Evolutionary conservation across 768 basidiomycete genomes (phyloP).

Genomic region (Coprinopsis sp.): DNA sequence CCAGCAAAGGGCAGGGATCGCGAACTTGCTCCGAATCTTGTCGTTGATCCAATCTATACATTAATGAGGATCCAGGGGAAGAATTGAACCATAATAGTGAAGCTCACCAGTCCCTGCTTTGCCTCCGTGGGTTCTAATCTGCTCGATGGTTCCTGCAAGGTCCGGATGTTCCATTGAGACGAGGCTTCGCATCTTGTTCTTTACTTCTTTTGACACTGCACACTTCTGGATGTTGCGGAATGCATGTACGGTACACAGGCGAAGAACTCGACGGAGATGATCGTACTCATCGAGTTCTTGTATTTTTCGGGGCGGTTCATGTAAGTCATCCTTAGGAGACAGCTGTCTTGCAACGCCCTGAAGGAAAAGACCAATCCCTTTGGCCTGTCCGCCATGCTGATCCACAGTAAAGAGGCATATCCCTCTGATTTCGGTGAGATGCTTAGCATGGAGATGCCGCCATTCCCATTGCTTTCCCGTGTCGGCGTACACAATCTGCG

Average conservation of each 20-base stretch:
- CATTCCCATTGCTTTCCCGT: conserved; percentile 9
- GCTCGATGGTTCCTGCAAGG: conserved; percentile 16
- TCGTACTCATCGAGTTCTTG: conserved; percentile 16
- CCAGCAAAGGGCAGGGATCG: conserved; percentile 25
- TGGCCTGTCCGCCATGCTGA: conserved; percentile 17
- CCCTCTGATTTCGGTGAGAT: background rate
- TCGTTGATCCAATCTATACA: conserved; percentile 26
- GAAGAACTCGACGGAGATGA: conserved; percentile 17
- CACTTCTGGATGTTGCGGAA: conserved; percentile 19
- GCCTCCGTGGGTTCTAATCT: conserved; percentile 16
- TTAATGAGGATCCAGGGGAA: too few relatives aligned
- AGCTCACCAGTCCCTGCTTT: conserved; percentile 19
- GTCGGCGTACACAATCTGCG: conserved; percentile 10
- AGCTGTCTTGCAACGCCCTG: conserved; percentile 12
- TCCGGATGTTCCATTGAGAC: conserved; percentile 18
- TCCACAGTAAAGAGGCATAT: conserved; percentile 10
- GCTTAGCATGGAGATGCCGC: conserved; percentile 11
- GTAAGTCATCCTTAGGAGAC: conserved; percentile 17
- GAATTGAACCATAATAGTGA: too few relatives aligned
- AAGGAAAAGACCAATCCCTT: conserved; percentile 20
- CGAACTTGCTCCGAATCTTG: conserved; percentile 22
- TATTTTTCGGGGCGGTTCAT: conserved; percentile 18
- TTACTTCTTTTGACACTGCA: conserved; percentile 11
- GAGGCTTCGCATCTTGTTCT: conserved; percentile 20
- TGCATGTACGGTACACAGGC: conserved; percentile 19